Evolutionary conservation across 2,329 filamentous ascomycete genomes (phyloP).

Genomic region (Hypoxylon sp.): DNA sequence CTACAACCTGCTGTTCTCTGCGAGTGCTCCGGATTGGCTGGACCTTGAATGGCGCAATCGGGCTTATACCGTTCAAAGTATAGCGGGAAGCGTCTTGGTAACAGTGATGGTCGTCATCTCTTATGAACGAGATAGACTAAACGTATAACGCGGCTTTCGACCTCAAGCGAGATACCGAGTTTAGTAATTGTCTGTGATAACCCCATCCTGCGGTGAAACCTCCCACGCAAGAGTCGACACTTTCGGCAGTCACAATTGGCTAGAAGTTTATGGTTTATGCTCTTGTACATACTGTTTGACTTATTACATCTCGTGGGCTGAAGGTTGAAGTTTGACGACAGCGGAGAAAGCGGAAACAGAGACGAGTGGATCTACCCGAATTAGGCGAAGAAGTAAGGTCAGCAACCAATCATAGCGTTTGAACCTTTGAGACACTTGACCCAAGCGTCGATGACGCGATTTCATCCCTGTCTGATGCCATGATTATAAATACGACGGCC

Average conservation of each 20-base stretch:
- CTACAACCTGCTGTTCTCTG: constrained; percentile 9
- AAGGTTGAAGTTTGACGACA: not conserved
- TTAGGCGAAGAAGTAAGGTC: constrained; percentile 30
- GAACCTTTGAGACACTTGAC: constrained; percentile 9
- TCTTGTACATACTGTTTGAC: constrained; percentile 6
- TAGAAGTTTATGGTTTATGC: not conserved
- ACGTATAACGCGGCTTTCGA: constrained; percentile 10
- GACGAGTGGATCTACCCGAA: constrained; percentile 24
- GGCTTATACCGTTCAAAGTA: constrained; percentile 36
- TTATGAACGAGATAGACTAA: constrained; percentile 12
- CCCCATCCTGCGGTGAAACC: constrained; percentile 14
- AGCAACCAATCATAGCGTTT: constrained; percentile 29
- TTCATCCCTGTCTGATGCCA: constrained; percentile 34
- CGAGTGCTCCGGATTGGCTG: constrained; percentile 27
- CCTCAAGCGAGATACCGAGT: constrained; percentile 9
- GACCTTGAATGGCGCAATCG: constrained; percentile 45
- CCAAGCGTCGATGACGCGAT: constrained; percentile 40
- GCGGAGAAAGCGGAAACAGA: constrained; percentile 1
- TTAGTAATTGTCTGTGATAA: constrained; percentile 14
- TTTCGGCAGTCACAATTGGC: constrained; percentile 18
- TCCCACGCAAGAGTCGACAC: not conserved
- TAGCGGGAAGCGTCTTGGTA: constrained; percentile 31
- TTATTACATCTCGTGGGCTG: constrained; percentile 17
- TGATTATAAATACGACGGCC: constrained; percentile 26
- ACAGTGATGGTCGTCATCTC: not conserved